Evolutionary conservation across 768 basidiomycete species (phyloP), one percentile per base, ranked within the genome.

Genomic region (Phallus indusiatus): DNA sequence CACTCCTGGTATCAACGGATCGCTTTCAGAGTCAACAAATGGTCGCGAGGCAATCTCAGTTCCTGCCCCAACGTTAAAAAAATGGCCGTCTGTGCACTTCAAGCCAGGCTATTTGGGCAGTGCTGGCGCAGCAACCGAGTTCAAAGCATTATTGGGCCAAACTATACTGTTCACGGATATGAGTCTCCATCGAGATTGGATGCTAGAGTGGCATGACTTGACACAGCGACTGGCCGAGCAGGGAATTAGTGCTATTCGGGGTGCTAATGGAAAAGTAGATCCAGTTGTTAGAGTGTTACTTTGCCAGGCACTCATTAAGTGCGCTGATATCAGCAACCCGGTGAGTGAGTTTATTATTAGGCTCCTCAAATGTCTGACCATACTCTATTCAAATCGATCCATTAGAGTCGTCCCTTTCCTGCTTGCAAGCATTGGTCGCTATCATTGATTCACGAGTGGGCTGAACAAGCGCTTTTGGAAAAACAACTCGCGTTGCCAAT

Each of bases 271-370:
- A 17, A 67, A 77, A 10, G 65, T 80, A 48, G 72, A 65, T 59
- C 67, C 73, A 54, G 67, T 73, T 63, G 79, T 84, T 56, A 78
- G 87, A 64, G 75, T 88, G 22, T 71, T 95, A 55, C 71, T 93
- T 21, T 95, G 91, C 68, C 93, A 97, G 66, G 88, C 89, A 2
- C 74, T 99, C 54, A 84, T 99, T 70, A 98, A 99, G 72, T 96
- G 94, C 67, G 94, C 95, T 17, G 96, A 99, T 73, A 98, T 99
- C 67, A 94, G 91, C 69, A 99, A 99, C 70, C 95, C 96, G 16
- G 94, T 96, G 69, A 64, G 94, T 81, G 14, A 51, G 17, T 28
- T 28, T n/a, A 51, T 33, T 18, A 52, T n/a, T 7, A 47, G 37
- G 14, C 24, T 6, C 20, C 18, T 37, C 36, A 36, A 8, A 37